phyloP scores from a whole-genome alignment of 169 alveolate species.

The Plasmodium fragile region DNA sequence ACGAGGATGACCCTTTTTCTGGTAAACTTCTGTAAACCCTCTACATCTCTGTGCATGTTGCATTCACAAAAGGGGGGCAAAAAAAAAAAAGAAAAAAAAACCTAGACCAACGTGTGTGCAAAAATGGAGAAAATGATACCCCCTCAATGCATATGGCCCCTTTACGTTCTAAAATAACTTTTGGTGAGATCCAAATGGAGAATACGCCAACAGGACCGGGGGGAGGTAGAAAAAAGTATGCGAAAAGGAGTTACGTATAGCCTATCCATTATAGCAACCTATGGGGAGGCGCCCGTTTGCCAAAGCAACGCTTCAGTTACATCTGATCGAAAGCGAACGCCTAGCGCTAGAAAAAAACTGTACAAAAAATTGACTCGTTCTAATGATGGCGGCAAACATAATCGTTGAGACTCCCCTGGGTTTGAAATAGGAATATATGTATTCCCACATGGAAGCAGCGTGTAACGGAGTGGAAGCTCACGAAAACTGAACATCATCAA shows the following conservation, averaged over 20 bases:
- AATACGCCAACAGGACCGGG: background rate
- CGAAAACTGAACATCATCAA: background rate
- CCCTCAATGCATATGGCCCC: background rate
- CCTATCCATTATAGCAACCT: background rate
- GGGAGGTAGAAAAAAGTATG: background rate
- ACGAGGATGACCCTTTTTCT: background rate
- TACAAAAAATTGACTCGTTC: background rate
- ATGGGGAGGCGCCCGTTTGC: background rate
- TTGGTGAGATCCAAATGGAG: background rate
- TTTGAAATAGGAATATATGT: slow-evolving; percentile 4
- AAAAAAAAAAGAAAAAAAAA: too few relatives aligned
- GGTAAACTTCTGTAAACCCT: background rate
- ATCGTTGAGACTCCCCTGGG: background rate
- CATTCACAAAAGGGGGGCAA: background rate
- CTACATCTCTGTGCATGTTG: background rate
- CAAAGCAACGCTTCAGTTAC: background rate
- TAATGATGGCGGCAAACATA: background rate
- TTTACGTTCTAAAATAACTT: background rate
- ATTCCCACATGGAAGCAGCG: background rate
- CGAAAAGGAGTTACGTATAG: background rate
- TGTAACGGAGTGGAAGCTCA: background rate
- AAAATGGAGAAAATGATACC: background rate
- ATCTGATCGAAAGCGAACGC: background rate
- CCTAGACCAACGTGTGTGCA: background rate
- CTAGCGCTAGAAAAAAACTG: background rate